Base-by-base conservation (phyloP, 805 yeast genomes). In the Sugiyamaella valdiviana region DNA sequence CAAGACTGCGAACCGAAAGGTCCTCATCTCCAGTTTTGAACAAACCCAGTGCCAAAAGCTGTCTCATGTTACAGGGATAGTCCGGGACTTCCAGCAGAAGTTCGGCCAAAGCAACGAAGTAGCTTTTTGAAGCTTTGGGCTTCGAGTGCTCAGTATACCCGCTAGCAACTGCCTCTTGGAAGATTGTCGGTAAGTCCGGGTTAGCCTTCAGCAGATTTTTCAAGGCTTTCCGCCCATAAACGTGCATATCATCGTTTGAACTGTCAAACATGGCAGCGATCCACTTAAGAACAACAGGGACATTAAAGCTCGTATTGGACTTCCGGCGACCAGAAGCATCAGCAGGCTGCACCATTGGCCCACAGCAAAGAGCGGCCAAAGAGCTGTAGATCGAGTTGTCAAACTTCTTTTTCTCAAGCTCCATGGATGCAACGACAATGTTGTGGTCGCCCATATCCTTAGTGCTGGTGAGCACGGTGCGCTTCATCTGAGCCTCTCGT, bases 361-460 rank as follows among this genome's bases (percentile, higher is more conserved):
- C 93, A 1, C 82, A 73, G 56, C 95, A 80, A 22, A 93, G 68
- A 0, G 83, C 74, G 0, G 95, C 86, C 95, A 93, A 86, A 37
- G 95, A 80, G 51, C 87, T 83, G 43, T 88, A 71, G 0, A 95
- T 79, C 1, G 95, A 74, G 17, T 75, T 68, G 54, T 87, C 88
- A 4, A 88, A 64, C 26, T 81, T 79, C 41, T 81, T 76, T 55
- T 78, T 78, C 59, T 88, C 95, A 36, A 90, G 74, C 61, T 90
- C 97, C 45, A 91, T 70, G 2, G 90, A 77, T 0, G 95, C 88
- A 20, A 78, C 76, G 6, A 87, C 44, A 36, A 61, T 54, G 35
- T 58, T 63, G 15, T 61, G 62, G 36, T 66, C 56, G 48, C 56
- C 46, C 62, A 74, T 69, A 6, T 63, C 66, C 19, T 55, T 52